Evolutionary conservation across 331 rosid genomes (phyloP).

Genomic region (Arachis monticola): DNA sequence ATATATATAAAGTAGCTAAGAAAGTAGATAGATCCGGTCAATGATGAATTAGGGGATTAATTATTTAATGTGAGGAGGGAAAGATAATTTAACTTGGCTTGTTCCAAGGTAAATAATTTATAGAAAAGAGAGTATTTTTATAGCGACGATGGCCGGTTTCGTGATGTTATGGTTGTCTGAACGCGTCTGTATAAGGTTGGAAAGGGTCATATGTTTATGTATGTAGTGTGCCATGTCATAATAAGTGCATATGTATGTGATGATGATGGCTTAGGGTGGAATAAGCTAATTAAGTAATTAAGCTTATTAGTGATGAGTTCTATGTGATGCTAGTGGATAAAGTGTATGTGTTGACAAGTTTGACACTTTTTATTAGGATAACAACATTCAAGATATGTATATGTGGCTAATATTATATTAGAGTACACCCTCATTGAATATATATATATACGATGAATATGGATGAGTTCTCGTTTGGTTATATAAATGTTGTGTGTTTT

Average conservation of each 20-base stretch:
- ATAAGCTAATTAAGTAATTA: background rate
- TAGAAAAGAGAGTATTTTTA: background rate
- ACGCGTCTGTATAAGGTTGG: constrained; percentile 48
- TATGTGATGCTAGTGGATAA: constrained; percentile 21
- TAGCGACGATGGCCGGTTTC: constrained; percentile 63
- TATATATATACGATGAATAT: background rate
- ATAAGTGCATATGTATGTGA: background rate
- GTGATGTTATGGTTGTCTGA: constrained; percentile 65
- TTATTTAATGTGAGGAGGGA: constrained; percentile 32
- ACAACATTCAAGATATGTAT: background rate
- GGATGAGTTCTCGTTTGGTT: too few relatives aligned
- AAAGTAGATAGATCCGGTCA: constrained; percentile 48
- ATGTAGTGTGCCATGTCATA: constrained; percentile 37
- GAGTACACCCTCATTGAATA: background rate
- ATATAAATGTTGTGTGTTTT: too few relatives aligned
- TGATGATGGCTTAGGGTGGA: constrained; percentile 21
- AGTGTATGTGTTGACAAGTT: constrained; percentile 31
- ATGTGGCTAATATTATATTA: constrained; percentile 4
- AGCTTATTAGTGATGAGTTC: background rate
- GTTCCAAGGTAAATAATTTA: constrained; percentile 27
- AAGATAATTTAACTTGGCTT: constrained; percentile 43
- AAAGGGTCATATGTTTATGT: constrained; percentile 44
- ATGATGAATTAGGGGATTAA: constrained; percentile 41
- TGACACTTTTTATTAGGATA: background rate
- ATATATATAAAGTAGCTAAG: constrained; percentile 29